These are phyloP conservation scores for Chamaecyparis obtusa DNA, from an alignment of 75 land plant species.

Conservation along the genomic window DNA sequence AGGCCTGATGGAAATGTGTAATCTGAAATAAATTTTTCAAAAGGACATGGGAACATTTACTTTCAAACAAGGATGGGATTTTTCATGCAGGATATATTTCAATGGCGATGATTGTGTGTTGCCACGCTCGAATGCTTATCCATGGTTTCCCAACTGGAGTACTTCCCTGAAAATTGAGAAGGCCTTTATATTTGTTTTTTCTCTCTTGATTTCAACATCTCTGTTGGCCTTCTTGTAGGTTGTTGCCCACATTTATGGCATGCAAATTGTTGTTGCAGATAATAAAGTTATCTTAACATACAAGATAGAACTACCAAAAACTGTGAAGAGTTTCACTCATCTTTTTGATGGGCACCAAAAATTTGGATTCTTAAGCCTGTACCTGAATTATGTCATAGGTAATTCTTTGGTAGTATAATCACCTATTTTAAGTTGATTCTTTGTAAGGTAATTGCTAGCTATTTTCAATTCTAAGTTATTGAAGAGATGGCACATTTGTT, in stretches of 20 bases:
- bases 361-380: background rate
- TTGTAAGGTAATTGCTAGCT: slow-evolving; percentile 1
- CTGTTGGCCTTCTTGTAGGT: background rate
- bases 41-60: slow-evolving; percentile 49
- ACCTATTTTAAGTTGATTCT: background rate
- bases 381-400: background rate
- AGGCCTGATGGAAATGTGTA: slow-evolving; percentile 61
- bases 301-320: background rate
- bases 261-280: background rate
- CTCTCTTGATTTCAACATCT: background rate
- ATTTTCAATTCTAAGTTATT: background rate
- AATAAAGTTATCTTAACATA: background rate
- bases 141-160: slow-evolving; percentile 40
- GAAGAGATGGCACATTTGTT: background rate
- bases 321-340: background rate
- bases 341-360: background rate
- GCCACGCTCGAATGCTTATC: slow-evolving; percentile 54
- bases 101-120: slow-evolving; percentile 67
- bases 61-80: slow-evolving; percentile 57
- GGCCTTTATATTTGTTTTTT: background rate
- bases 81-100: slow-evolving; percentile 49
- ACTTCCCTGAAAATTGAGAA: slow-evolving; percentile 4
- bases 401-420: slow-evolving; percentile 1
- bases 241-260: background rate
- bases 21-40: slow-evolving; percentile 46